Percentiles rank a stretch among this genome's conserved stretches.
phyloP scores from a whole-genome alignment of 2,329 filamentous ascomycete species.

The Colletotrichum orbiculare region DNA sequence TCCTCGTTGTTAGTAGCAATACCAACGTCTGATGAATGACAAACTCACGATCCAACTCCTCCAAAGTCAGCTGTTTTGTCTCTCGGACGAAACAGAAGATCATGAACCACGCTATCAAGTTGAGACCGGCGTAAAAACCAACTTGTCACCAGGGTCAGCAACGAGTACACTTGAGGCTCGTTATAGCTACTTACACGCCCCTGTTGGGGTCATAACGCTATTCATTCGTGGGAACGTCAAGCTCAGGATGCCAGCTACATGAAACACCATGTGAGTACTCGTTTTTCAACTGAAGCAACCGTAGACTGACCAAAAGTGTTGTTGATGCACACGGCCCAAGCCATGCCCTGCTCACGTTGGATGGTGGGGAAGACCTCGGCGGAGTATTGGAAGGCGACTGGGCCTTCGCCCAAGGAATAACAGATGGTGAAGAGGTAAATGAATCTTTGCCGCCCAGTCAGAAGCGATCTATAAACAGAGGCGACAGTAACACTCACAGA shows the following conservation, averaged over 20 bases:
- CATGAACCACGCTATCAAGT: slow-evolving; percentile 63
- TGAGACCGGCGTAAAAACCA: slow-evolving; percentile 65
- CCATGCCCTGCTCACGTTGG: slow-evolving; percentile 73
- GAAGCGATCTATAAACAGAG: rapidly evolving
- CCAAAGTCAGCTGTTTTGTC: slow-evolving; percentile 55
- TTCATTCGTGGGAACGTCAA: slow-evolving; percentile 72
- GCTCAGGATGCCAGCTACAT: slow-evolving; percentile 57
- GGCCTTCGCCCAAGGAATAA: slow-evolving; percentile 55
- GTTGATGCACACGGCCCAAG: slow-evolving; percentile 43
- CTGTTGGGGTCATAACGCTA: slow-evolving; percentile 46
- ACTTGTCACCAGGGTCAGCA: slow-evolving; percentile 44
- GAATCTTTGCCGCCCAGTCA: slow-evolving; percentile 42
- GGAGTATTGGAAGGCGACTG: slow-evolving; percentile 70
- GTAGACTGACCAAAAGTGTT: slow-evolving; percentile 13
- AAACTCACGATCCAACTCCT: slow-evolving; percentile 24
- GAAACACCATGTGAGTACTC: no score
- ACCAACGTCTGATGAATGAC: neutral
- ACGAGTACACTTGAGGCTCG: no score
- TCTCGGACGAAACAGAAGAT: slow-evolving; percentile 69
- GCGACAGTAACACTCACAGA: slow-evolving; percentile 41
- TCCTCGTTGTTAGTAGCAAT: neutral
- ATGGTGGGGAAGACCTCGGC: slow-evolving; percentile 73
- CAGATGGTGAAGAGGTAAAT: slow-evolving; percentile 57
- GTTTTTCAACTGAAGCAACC: neutral
- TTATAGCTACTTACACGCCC: slow-evolving; percentile 45